Percentiles rank a stretch among this genome's conserved stretches.
phyloP scores from a whole-genome alignment of 202 grass and related monocot species.

The Dendrocalamus latiflorus region DNA sequence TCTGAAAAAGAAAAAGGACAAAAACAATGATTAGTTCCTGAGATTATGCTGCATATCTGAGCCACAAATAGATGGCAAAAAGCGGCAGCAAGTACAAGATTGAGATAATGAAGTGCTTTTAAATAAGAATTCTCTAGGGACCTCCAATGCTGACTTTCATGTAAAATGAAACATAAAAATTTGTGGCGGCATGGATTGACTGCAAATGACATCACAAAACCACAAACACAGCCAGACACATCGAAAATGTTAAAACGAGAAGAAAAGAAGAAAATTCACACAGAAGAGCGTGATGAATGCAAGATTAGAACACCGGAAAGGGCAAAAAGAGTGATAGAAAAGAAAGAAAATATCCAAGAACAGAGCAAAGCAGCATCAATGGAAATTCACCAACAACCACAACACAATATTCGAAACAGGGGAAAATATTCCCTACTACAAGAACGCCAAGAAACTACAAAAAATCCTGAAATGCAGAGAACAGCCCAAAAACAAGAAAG shows the following conservation, averaged over 20 bases:
- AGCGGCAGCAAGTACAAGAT: slow-evolving; percentile 20
- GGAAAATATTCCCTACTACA: slow-evolving; percentile 2
- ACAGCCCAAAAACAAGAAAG: too few species aligned
- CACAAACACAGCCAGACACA: neutral
- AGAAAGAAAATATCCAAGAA: neutral
- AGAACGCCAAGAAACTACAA: neutral
- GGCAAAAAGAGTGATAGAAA: neutral
- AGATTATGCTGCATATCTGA: neutral
- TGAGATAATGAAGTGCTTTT: neutral
- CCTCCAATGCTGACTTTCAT: slow-evolving; percentile 26
- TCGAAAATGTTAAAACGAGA: neutral
- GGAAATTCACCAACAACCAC: neutral
- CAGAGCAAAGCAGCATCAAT: neutral
- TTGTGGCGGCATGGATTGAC: slow-evolving; percentile 1
- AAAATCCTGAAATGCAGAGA: neutral
- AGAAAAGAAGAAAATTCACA: too few species aligned
- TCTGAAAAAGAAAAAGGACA: neutral
- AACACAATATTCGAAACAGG: neutral
- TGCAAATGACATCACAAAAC: too few species aligned
- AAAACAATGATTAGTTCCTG: slow-evolving; percentile 12
- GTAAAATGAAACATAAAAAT: neutral
- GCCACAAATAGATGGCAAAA: slow-evolving; percentile 4
- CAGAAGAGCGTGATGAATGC: neutral
- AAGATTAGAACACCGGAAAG: neutral
- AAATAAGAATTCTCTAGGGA: neutral